A percentile compares a stretch with the other conserved stretches of the same genome.
Evolutionary conservation across 129 eudicot genomes (phyloP).

Genomic region (Chrysanthemum makinoi): DNA sequence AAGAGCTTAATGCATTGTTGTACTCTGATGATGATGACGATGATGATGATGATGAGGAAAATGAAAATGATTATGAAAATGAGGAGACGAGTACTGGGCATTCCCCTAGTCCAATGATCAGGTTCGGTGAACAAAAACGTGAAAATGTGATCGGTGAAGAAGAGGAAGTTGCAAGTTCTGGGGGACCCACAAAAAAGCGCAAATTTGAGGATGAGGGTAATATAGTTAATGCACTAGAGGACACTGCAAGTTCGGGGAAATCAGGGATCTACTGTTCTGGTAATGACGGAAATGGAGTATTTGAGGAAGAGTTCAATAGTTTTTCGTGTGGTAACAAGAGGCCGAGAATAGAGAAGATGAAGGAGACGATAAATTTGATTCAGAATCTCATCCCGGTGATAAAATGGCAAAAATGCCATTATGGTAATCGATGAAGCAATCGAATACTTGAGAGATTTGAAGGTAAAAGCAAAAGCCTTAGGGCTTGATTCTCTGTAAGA

Average conservation of each 20-base stretch:
- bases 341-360: conserved; percentile 52
- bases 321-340: conserved; percentile 32
- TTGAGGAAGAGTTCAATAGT: conserved; percentile 30
- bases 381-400: conserved; percentile 60
- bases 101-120: conserved; percentile 58
- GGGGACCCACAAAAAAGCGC: conserved; percentile 44
- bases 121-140: conserved; percentile 31
- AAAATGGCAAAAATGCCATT: conserved; percentile 57
- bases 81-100: conserved; percentile 81
- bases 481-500: conserved; percentile 52
- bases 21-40: conserved; percentile 56
- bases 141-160: conserved; percentile 41
- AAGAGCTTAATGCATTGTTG: conserved; percentile 73
- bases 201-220: conserved; percentile 34
- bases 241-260: conserved; percentile 48
- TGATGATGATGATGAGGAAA: conserved; percentile 51
- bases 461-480: conserved; percentile 59
- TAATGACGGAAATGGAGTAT: conserved; percentile 37
- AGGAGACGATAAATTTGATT: conserved; percentile 56
- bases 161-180: conserved; percentile 68
- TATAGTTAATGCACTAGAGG: conserved; percentile 31
- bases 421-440: conserved; percentile 84
- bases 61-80: conserved; percentile 41
- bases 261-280: conserved; percentile 31
- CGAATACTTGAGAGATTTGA: conserved; percentile 56